phyloP scores from a whole-genome alignment of 2,329 filamentous ascomycete genomes.

The Aspergillus phoenicis region DNA sequence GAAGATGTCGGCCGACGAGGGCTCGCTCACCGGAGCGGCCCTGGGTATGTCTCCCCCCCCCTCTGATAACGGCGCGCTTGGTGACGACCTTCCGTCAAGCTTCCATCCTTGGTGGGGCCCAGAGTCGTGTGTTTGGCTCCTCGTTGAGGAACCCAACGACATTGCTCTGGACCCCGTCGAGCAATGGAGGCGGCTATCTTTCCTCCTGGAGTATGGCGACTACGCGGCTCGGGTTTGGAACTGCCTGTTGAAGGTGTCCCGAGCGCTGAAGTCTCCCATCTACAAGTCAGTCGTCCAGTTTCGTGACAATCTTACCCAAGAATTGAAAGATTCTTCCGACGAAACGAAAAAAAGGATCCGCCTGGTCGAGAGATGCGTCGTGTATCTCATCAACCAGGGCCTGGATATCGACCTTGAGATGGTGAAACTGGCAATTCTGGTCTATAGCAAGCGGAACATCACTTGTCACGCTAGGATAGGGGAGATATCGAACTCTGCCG shows the following conservation, averaged over 20 bases:
- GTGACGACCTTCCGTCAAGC: neutral
- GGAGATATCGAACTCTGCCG: neutral
- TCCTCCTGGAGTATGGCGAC: neutral
- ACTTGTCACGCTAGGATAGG: neutral
- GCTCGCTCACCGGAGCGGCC: neutral
- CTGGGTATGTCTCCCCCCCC: neutral
- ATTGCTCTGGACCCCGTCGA: neutral
- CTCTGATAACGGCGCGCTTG: neutral
- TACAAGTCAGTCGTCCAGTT: neutral
- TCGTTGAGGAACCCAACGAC: neutral
- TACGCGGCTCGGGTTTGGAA: conserved; percentile 4
- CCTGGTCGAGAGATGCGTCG: neutral
- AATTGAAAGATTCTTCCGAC: neutral
- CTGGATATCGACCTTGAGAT: neutral
- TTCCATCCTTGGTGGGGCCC: neutral
- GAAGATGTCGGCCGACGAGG: neutral
- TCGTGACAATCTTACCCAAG: conserved; percentile 7
- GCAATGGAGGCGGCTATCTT: neutral
- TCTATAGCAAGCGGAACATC: conserved; percentile 3
- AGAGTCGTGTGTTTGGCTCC: neutral
- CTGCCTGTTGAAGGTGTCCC: neutral
- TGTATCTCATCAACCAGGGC: neutral
- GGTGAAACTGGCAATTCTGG: neutral
- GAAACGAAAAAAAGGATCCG: neutral
- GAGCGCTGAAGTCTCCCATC: neutral